Evolutionary conservation across 164 flowering plant species (phyloP).

Genomic region (Piper betle): DNA sequence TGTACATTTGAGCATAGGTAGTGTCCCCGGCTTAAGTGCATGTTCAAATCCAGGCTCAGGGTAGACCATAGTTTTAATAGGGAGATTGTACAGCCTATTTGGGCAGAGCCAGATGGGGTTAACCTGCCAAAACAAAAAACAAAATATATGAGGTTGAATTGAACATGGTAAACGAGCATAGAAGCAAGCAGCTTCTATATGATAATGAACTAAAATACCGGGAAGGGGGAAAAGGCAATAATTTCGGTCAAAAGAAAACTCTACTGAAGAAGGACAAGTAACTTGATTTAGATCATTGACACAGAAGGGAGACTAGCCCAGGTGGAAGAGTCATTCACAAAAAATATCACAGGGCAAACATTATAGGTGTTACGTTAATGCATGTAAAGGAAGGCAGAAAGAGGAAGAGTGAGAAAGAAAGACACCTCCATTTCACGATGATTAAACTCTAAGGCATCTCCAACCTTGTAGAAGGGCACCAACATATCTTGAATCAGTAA

Average conservation of each 20-base stretch:
- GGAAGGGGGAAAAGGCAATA: too few species aligned
- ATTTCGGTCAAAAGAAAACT: too few species aligned
- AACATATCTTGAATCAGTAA: constrained; percentile 98
- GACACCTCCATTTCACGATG: constrained; percentile 91
- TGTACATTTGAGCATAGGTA: constrained; percentile 83
- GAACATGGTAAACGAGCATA: too few species aligned
- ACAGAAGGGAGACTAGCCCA: background rate
- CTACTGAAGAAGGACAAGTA: background rate
- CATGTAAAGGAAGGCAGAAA: too few species aligned
- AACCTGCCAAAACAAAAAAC: constrained; percentile 26
- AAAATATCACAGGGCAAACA: too few species aligned
- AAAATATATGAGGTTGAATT: too few species aligned
- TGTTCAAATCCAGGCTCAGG: constrained; percentile 94
- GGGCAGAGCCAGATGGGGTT: constrained; percentile 99
- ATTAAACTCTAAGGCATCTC: constrained; percentile 83
- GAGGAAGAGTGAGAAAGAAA: background rate
- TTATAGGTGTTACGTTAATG: too few species aligned
- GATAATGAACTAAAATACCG: too few species aligned
- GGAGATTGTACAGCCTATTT: constrained; percentile 74
- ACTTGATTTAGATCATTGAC: background rate
- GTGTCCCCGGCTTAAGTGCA: constrained; percentile 73
- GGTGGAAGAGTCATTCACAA: too few species aligned
- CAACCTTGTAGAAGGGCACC: constrained; percentile 96
- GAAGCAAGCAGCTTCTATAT: background rate
- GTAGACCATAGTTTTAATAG: constrained; percentile 74